Evolutionary conservation across 169 alveolate genomes (phyloP).

Genomic region (Plasmodium gonderi): DNA sequence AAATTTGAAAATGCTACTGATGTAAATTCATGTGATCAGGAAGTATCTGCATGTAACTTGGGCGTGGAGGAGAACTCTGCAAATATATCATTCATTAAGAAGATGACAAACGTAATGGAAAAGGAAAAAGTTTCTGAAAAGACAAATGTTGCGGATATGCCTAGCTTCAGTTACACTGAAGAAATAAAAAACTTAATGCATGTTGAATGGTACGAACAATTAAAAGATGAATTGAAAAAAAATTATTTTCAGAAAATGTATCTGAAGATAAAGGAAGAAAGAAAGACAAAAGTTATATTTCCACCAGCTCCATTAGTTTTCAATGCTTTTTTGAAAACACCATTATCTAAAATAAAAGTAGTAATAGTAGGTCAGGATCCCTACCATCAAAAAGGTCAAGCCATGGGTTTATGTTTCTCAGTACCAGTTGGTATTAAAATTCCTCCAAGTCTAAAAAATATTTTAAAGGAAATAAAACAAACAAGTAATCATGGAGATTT

Average conservation of each 20-base stretch:
- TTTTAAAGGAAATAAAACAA: slow-evolving; percentile 93
- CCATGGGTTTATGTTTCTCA: slow-evolving; percentile 98
- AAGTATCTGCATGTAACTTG: background rate
- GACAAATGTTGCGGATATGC: background rate
- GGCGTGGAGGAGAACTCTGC: background rate
- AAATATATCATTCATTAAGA: background rate
- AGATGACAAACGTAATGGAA: background rate
- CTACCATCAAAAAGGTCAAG: slow-evolving; percentile 96
- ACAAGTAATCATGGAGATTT: slow-evolving; percentile 95
- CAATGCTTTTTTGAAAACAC: slow-evolving; percentile 89
- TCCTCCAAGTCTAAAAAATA: slow-evolving; percentile 98
- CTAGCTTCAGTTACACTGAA: slow-evolving; percentile 16
- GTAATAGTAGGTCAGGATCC: slow-evolving; percentile 99
- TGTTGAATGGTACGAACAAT: slow-evolving; percentile 80
- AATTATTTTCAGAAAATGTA: slow-evolving; percentile 84
- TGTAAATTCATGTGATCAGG: background rate
- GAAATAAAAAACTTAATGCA: slow-evolving; percentile 75
- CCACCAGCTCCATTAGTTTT: slow-evolving; percentile 91
- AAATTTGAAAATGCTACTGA: background rate
- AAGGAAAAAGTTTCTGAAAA: background rate
- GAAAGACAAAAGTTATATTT: slow-evolving; percentile 79
- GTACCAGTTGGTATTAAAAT: slow-evolving; percentile 94
- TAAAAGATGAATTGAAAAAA: slow-evolving; percentile 81
- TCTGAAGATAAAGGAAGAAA: slow-evolving; percentile 83
- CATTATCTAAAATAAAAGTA: slow-evolving; percentile 89